Evolutionary conservation across 148 eudicot species (phyloP).

Genomic region (Nepenthes mirabilis): DNA sequence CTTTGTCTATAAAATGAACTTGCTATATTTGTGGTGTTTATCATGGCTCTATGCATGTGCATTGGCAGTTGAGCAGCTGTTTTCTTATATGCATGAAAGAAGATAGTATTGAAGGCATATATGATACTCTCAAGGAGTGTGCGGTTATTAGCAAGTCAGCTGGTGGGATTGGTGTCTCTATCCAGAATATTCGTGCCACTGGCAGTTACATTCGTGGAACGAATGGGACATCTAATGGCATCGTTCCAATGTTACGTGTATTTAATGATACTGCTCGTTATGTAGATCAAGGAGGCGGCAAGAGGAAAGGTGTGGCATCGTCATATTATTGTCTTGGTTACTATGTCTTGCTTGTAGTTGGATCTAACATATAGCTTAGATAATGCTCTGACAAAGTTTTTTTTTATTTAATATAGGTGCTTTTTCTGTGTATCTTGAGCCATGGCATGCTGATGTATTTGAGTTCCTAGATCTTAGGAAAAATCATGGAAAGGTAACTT

Average conservation of each 20-base stretch:
- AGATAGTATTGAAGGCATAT: slow-evolving; percentile 94
- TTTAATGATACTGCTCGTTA: slow-evolving; percentile 97
- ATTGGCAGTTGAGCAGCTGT: slow-evolving; percentile 86
- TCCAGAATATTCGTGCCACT: slow-evolving; percentile 89
- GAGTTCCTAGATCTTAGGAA: slow-evolving; percentile 84
- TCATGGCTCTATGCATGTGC: slow-evolving; percentile 1
- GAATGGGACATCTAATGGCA: slow-evolving; percentile 96
- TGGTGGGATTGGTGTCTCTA: slow-evolving; percentile 93
- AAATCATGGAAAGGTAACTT: slow-evolving; percentile 88
- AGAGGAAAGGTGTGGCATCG: slow-evolving; percentile 57
- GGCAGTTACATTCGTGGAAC: slow-evolving; percentile 98
- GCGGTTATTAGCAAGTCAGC: slow-evolving; percentile 98
- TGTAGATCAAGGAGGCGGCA: slow-evolving; percentile 99
- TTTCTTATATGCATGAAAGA: slow-evolving; percentile 93
- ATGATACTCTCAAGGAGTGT: slow-evolving; percentile 91
- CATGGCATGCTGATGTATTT: slow-evolving; percentile 97
- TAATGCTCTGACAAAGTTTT: background rate
- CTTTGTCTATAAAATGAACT: no score
- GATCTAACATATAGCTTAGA: background rate
- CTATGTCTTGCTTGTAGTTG: background rate
- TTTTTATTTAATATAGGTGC: slow-evolving; percentile 43
- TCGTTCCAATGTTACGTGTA: slow-evolving; percentile 89
- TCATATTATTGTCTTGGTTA: background rate
- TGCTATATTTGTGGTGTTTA: slow-evolving; percentile 5
- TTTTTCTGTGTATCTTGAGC: slow-evolving; percentile 94